Conservation (phyloP, 495 filamentous ascomycete species). For the Evernia prunastri region DNA sequence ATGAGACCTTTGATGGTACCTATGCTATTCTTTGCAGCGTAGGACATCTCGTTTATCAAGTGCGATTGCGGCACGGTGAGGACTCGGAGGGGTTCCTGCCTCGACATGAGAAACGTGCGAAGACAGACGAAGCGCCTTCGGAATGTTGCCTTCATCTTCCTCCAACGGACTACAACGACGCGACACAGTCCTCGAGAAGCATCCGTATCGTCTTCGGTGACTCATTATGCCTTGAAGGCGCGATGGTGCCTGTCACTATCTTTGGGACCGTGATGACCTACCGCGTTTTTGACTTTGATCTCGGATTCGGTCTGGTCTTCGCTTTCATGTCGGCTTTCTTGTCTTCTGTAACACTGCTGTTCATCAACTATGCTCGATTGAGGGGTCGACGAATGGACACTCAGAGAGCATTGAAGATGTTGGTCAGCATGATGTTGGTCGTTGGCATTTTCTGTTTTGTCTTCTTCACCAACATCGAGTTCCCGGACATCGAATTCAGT, state of each 20-base stretch:
- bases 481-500: neutral
- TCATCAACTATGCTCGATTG: neutral
- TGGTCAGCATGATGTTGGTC: neutral
- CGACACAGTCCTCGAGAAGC: neutral
- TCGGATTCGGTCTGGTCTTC: slow-evolving; percentile 4
- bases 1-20: neutral
- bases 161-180: neutral
- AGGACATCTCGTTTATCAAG: neutral
- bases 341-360: neutral
- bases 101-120: neutral
- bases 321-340: neutral
- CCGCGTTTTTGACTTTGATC: neutral
- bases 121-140: neutral
- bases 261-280: neutral
- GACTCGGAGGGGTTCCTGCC: neutral
- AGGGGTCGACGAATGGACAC: neutral
- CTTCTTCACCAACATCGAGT: neutral
- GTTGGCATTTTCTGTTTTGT: neutral
- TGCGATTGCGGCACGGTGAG: no score
- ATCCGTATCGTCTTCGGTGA: neutral
- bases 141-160: neutral
- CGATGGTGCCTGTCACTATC: neutral
- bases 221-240: neutral
- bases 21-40: neutral
- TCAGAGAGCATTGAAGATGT: neutral